Base-by-base conservation (phyloP, 805 yeast genomes). In the Groenewaldozyma salmanticensis region DNA sequence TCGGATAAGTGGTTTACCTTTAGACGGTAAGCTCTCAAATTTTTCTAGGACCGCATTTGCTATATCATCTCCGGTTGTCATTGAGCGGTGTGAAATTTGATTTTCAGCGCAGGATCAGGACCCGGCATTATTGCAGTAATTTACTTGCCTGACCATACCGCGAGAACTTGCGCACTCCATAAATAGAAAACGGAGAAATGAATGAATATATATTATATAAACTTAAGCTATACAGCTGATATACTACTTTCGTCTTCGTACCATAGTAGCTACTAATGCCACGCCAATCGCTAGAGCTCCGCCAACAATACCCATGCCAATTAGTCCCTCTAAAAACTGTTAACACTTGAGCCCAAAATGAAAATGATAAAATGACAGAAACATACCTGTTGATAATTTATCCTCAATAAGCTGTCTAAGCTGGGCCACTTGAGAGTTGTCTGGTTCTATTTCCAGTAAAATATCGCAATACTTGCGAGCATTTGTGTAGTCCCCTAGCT, bases 261-360 rank as follows among this genome's bases (percentile, higher is more conserved):
- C 45, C 35, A 64, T 47, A 11, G 62, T 47, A 3, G 66, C 66
- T 16, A 65, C 49, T 7, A 64, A 63, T 0, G 88, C 88, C 0
- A 88, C 83, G 4, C 90, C 92, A 2, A 84, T 71, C 1, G 96
- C 96, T 36, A 90, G 68, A 3, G 77, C 77, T 16, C 96, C 95
- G 20, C 94, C 83, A 0, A 86, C 79, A 21, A 92, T 68, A 0
- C 95, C 95, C 40, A 90, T 65, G 1, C 97, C 97, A 44, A 86
- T 74, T 42, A 90, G 66, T 0, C 96, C 95, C 56, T 94, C 96
- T 50, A 27, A 38, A 27, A n/a, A 33, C 27, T 32, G 19, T 15
- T 37, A 15, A 3, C 19, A 24, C 29, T 20, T 21, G 19, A 15
- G 16, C 7, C 19, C 24, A 27, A 35, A 15, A 21, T 24, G 9